Base-by-base conservation (phyloP, 2,329 filamentous ascomycete genomes). In the Fusarium cicatricum region DNA sequence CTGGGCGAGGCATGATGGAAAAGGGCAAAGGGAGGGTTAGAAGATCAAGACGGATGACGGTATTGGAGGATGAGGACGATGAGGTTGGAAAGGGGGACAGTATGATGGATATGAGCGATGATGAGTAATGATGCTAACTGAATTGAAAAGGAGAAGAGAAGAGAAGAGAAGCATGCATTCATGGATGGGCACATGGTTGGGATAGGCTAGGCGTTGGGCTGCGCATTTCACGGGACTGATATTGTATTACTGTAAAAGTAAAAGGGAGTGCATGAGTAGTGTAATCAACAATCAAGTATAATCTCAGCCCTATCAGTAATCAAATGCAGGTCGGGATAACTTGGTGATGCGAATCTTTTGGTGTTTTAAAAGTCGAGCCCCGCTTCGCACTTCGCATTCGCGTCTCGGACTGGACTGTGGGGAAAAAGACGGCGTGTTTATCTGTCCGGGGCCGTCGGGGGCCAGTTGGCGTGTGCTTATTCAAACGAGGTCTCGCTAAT, bases 21-120 rank as follows among this genome's bases (percentile, higher is more conserved):
- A 81, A 82, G 71, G 78, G 78, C 14, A 84, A 77, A 71, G 80
- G 73, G 23, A 80, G 74, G 67, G 77, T 71, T 54, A 76, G 68
- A 53, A 66, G 71, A 31, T 68, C 71, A 14, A 58, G 71, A 40
- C 65, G 72, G 15, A 64, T 71, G 52, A 65, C 69, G 23, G 55
- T 75, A 47, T 59, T 77, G 57, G 72, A 72, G 45, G 60, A 74
- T 31, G 66, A 64, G 10, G 70, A 74, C 58, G 71, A 73, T 29
- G 62, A 75, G 60, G 62, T 74, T 64, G 72, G 75, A 60, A 71
- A 72, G 48, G 78, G 72, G 7, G 79, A 80, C 52, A 80, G 77
- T 59, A 79, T 83, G 72, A 80, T 86, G 75, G 83, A 84, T 37
- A 77, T 84, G 76, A 82, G 81, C 54, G 84, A 86, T 66, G 82